Base-by-base conservation (phyloP, 179 eudicot genomes). In the Camellia oleifera region DNA sequence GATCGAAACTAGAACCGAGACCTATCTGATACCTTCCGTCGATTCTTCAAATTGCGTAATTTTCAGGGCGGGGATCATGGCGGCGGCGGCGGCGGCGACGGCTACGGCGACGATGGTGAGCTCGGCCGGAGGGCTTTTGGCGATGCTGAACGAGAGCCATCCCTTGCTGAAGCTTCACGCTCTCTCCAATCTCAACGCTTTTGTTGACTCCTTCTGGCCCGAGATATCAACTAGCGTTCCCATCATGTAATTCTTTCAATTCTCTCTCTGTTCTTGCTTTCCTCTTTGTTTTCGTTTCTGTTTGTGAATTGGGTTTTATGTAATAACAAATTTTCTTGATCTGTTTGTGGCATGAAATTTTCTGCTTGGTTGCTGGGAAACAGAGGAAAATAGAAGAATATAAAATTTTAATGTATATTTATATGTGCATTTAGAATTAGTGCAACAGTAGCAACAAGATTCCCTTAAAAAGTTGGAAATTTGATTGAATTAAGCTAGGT, bases 141-240 rank as follows among this genome's bases (percentile, higher is more conserved):
- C 99, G 76, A 94, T 94, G 99, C 90, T 95, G 44, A 88, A 85
- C 74, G 99, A 95, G 78, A 77, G 56, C 48, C 87, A 91, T 48
- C 92, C 95, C 1, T 53, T 82, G 0, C 82, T 95, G 15, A 95
- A 94, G 87, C 92, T 91, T 70, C 94, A 94, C 75, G 99, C 99
- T 5, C 92, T 95, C 7, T 83, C 91, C 8, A 90, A 91, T 78
- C 95, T 95, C 78, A 94, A 94, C 77, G 67, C 91, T 2, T 86
- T 84, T 40, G 99, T 93, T 58, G 91, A 94, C 65, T 80, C 74
- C 74, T 92, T 90, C 72, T 95, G 99, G 99, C 99, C 95, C 3
- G 98, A 94, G 91, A 95, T 95, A 89, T 94, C 99, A 9, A 88
- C 97, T 0, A 88, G 92, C 69, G 93, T 95, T 0, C 92, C 98